Percentiles rank a stretch among this genome's conserved stretches.
Evolutionary conservation across 192 early-diverging fungal species (phyloP).

Genomic region (Entomortierella beljakovae): DNA sequence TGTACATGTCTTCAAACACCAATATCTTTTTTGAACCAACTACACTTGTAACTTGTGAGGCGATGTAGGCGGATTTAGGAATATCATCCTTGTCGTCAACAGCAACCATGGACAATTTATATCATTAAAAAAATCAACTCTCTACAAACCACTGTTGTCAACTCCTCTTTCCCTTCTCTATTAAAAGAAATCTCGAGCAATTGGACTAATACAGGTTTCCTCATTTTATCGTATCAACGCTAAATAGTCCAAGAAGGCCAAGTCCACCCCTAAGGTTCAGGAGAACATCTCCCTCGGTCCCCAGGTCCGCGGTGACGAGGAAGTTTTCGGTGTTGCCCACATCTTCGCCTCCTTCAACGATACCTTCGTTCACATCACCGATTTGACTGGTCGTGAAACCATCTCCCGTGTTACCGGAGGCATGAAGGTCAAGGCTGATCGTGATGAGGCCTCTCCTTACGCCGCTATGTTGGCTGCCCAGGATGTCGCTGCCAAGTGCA

Average conservation of each 20-base stretch:
- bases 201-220: background rate
- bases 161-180: too few relatives aligned
- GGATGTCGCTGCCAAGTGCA: constrained; percentile 98
- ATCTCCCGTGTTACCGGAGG: constrained; percentile 99
- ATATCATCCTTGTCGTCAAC: too few relatives aligned
- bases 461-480: constrained; percentile 99
- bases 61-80: too few relatives aligned
- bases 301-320: constrained; percentile 96
- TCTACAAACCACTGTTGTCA: too few relatives aligned
- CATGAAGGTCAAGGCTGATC: constrained; percentile 99
- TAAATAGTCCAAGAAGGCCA: constrained; percentile 72
- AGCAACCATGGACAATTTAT: too few relatives aligned
- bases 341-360: constrained; percentile 99
- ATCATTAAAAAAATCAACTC: too few relatives aligned
- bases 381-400: constrained; percentile 99
- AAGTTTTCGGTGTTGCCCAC: constrained; percentile 99
- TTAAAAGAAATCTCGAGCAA: too few relatives aligned
- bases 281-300: constrained; percentile 97
- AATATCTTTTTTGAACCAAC: too few relatives aligned
- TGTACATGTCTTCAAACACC: too few relatives aligned
- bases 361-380: constrained; percentile 99
- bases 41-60: too few relatives aligned
- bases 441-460: constrained; percentile 99
- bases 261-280: constrained; percentile 70
- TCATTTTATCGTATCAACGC: background rate